These are phyloP conservation scores for Aureobasidium sp. DNA, from an alignment of 2,329 filamentous ascomycete genomes.

Conservation along the genomic window DNA sequence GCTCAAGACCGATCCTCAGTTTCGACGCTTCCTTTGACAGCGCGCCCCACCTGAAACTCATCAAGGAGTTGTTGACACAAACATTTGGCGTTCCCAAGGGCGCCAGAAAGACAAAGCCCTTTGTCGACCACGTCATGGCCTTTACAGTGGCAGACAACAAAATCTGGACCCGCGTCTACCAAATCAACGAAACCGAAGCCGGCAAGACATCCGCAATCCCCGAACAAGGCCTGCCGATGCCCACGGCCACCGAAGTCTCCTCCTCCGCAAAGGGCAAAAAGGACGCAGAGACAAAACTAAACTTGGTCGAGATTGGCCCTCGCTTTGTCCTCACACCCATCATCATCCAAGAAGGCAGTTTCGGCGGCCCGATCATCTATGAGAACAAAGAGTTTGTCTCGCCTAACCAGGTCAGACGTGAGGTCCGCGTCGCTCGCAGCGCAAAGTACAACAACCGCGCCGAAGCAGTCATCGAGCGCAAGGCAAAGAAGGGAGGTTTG, in stretches of 20 bases:
- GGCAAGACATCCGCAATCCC: conserved; percentile 36
- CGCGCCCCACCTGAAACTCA: conserved; percentile 69
- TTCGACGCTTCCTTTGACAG: conserved; percentile 73
- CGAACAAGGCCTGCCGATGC: conserved; percentile 16
- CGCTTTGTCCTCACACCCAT: conserved; percentile 90
- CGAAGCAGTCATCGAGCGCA: conserved; percentile 65
- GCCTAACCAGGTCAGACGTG: conserved; percentile 86
- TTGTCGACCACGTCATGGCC: conserved; percentile 89
- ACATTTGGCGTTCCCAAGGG: conserved; percentile 88
- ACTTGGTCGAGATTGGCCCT: conserved; percentile 86
- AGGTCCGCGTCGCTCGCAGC: conserved; percentile 69
- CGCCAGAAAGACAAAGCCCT: conserved; percentile 86
- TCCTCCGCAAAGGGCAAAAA: conserved; percentile 32
- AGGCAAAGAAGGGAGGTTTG: conserved; percentile 67
- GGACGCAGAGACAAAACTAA: conserved; percentile 64
- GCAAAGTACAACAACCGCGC: conserved; percentile 68
- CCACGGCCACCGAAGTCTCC: conserved; percentile 25
- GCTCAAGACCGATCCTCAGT: conserved; percentile 80
- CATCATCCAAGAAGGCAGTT: conserved; percentile 88
- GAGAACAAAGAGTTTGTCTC: conserved; percentile 97
- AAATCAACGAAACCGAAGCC: conserved; percentile 78
- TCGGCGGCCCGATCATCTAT: conserved; percentile 94
- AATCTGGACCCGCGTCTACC: conserved; percentile 93
- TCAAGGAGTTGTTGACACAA: conserved; percentile 85
- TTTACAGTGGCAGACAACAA: conserved; percentile 89